A percentile compares a stretch with the other conserved stretches of the same genome.
Conservation (phyloP, 2,329 filamentous ascomycete genomes). For the Cladophialophora immunda region DNA sequence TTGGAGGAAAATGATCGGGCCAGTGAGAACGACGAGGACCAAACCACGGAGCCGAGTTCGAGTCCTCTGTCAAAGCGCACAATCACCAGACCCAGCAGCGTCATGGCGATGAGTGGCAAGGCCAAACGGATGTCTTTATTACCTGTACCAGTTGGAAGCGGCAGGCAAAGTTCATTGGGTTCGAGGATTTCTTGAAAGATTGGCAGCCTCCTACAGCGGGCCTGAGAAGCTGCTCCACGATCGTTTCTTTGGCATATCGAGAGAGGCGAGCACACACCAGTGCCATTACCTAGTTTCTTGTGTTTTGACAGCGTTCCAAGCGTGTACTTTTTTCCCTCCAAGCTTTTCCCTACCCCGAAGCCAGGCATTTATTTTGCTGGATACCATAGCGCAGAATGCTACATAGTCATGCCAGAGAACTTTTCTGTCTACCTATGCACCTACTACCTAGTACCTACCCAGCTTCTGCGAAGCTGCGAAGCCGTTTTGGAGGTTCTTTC, state of each 20-base stretch:
- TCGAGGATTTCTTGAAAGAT: conserved; percentile 30
- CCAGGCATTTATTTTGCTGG: not conserved
- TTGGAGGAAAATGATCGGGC: conserved; percentile 32
- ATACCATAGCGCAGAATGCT: conserved; percentile 3
- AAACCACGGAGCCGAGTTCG: conserved; percentile 36
- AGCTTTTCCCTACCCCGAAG: not conserved
- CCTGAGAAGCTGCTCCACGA: conserved; percentile 26
- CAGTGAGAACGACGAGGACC: conserved; percentile 38
- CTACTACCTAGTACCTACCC: too few species aligned
- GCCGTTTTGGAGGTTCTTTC: too few species aligned
- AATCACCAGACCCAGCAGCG: conserved; percentile 40
- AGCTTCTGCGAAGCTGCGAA: too few species aligned
- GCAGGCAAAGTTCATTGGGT: conserved; percentile 37
- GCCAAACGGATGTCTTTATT: conserved; percentile 41
- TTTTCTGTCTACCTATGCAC: not conserved
- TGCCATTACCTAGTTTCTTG: not conserved
- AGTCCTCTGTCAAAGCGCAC: conserved; percentile 40
- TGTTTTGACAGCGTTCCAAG: conserved; percentile 9
- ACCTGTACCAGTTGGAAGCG: conserved; percentile 35
- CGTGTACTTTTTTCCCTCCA: not conserved
- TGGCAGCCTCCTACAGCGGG: conserved; percentile 29
- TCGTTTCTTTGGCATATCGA: conserved; percentile 18
- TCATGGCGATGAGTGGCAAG: conserved; percentile 39
- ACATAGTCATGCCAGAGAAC: conserved; percentile 3
- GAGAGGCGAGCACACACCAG: conserved; percentile 7